These are phyloP conservation scores for Ulmus americana DNA, from an alignment of 331 rosid genomes.

Conservation along the genomic window DNA sequence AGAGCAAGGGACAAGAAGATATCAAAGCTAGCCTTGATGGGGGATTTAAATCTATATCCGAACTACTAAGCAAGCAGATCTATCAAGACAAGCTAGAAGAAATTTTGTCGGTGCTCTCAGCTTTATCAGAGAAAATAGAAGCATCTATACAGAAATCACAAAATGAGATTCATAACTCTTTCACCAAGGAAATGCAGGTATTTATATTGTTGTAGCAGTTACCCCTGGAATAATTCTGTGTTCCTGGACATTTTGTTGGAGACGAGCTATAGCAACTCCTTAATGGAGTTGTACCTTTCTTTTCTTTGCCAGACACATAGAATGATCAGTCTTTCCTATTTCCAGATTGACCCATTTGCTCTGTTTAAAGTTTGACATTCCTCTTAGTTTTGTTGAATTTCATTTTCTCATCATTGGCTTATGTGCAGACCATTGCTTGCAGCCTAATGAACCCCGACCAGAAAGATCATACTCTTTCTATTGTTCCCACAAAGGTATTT, in stretches of 20 bases:
- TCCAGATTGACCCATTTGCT: too few relatives aligned
- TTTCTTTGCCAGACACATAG: not conserved
- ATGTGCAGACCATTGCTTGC: slow-evolving; percentile 49
- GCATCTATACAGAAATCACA: slow-evolving; percentile 47
- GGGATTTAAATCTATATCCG: slow-evolving; percentile 63
- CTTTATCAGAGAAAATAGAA: slow-evolving; percentile 59
- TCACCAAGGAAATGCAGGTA: slow-evolving; percentile 70
- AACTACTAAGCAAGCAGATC: slow-evolving; percentile 39
- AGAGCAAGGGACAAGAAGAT: slow-evolving; percentile 81
- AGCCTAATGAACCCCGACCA: slow-evolving; percentile 28
- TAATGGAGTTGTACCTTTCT: not conserved
- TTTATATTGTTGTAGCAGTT: slow-evolving; percentile 19
- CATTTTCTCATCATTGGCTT: slow-evolving; percentile 5
- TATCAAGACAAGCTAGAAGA: slow-evolving; percentile 58
- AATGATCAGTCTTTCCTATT: not conserved
- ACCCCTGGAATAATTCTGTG: slow-evolving; percentile 14
- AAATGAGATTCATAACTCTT: slow-evolving; percentile 39
- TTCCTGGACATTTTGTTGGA: not conserved
- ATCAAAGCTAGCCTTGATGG: slow-evolving; percentile 52
- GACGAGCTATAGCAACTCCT: not conserved
- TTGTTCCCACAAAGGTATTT: slow-evolving; percentile 40
- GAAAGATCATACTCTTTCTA: slow-evolving; percentile 30
- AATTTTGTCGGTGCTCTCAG: slow-evolving; percentile 49
- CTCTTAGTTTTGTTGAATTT: slow-evolving; percentile 11
- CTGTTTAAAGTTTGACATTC: too few relatives aligned